Percentiles rank a stretch among this genome's conserved stretches.
These are phyloP conservation scores for Paraconiothyrium sp. DNA, from an alignment of 2,329 filamentous ascomycete species.

Conservation along the genomic window DNA sequence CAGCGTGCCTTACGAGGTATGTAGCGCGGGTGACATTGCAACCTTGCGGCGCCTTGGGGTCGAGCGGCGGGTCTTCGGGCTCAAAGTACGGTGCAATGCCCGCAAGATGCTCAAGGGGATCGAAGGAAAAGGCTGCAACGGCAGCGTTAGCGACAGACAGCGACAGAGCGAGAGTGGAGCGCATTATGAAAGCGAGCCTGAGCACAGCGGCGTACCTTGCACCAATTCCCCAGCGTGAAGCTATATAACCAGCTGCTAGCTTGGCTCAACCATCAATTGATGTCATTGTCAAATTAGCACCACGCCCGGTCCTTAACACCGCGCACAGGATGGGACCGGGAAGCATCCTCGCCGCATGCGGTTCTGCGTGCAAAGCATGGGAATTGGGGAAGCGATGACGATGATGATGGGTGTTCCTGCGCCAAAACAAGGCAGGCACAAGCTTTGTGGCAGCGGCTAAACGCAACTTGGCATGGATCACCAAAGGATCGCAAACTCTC, in stretches of 20 bases:
- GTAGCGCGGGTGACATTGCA: slow-evolving; percentile 61
- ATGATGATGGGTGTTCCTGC: slow-evolving; percentile 17
- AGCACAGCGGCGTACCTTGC: slow-evolving; percentile 5
- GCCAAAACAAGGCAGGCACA: slow-evolving; percentile 22
- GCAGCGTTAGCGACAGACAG: slow-evolving; percentile 33
- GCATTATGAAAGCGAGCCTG: slow-evolving; percentile 21
- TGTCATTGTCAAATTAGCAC: slow-evolving; percentile 19
- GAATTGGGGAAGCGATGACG: slow-evolving; percentile 20
- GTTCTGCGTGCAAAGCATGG: slow-evolving; percentile 18
- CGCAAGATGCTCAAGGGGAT: slow-evolving; percentile 60
- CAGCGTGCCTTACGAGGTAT: slow-evolving; percentile 61
- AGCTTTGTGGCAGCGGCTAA: slow-evolving; percentile 17
- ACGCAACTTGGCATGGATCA: slow-evolving; percentile 13
- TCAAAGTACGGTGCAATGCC: slow-evolving; percentile 63
- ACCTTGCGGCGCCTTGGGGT: slow-evolving; percentile 59
- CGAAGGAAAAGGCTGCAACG: slow-evolving; percentile 53
- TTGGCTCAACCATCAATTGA: slow-evolving; percentile 1
- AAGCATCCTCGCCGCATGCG: slow-evolving; percentile 12
- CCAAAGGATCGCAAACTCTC: background rate
- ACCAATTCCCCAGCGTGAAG: background rate
- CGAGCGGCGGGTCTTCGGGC: slow-evolving; percentile 56
- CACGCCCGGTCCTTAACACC: background rate
- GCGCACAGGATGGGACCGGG: background rate
- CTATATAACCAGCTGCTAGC: slow-evolving; percentile 14
- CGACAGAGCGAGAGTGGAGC: slow-evolving; percentile 36